A percentile compares a stretch with the other conserved stretches of the same genome.
Conservation (phyloP, 2,329 filamentous ascomycete genomes). For the Zasmidium citrigriseum region DNA sequence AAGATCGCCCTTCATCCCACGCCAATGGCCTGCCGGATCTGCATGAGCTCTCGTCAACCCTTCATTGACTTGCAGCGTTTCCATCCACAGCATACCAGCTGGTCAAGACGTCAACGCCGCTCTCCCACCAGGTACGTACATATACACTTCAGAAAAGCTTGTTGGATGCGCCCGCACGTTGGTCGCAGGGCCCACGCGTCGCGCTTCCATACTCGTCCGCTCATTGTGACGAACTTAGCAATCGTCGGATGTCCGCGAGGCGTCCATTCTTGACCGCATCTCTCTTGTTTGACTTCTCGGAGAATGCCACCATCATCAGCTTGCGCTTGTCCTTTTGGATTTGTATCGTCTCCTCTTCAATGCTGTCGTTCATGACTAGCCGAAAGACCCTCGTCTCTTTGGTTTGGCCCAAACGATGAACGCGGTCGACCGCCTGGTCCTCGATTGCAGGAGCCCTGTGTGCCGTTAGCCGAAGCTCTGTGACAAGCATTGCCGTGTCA, state of each 20-base stretch:
- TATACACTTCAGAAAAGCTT: background rate
- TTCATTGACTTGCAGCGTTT: background rate
- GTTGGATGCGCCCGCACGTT: background rate
- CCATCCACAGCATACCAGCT: background rate
- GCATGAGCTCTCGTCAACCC: background rate
- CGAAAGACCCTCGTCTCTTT: conserved; percentile 77
- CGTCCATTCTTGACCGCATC: conserved; percentile 55
- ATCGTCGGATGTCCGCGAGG: conserved; percentile 44
- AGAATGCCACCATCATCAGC: conserved; percentile 76
- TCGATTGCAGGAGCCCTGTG: conserved; percentile 76
- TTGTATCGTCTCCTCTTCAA: conserved; percentile 78
- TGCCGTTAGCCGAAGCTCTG: background rate
- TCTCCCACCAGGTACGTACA: background rate
- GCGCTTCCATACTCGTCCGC: background rate
- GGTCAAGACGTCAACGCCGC: background rate
- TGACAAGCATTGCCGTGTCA: background rate
- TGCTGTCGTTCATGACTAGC: conserved; percentile 74
- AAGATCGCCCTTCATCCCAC: background rate
- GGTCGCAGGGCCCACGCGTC: background rate
- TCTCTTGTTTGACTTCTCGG: conserved; percentile 62
- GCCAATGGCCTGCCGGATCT: background rate
- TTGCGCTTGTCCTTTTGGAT: conserved; percentile 79
- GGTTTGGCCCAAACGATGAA: conserved; percentile 82
- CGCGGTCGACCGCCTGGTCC: conserved; percentile 85
- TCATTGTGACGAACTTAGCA: conserved; percentile 34